Evolutionary conservation across 352 stramenopile species (phyloP).

Genomic region (Globisporangium lucens): DNA sequence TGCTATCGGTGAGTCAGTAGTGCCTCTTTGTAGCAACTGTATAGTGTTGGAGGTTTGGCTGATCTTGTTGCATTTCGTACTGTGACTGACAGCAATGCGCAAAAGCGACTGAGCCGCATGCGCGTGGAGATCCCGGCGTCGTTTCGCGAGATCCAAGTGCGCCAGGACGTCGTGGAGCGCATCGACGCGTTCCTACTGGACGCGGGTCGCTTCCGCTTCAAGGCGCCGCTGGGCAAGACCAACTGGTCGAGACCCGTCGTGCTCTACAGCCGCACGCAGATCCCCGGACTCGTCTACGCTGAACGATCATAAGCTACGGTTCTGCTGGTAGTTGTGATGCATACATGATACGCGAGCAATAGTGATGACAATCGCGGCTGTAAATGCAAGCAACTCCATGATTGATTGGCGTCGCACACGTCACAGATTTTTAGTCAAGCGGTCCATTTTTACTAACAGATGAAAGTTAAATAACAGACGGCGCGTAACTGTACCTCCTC

Average conservation of each 20-base stretch:
- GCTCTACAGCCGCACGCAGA: slow-evolving; percentile 61
- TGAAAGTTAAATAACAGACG: neutral
- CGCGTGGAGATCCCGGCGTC: slow-evolving; percentile 45
- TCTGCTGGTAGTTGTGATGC: too few species aligned
- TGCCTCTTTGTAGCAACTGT: neutral
- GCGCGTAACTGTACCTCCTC: neutral
- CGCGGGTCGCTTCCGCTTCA: slow-evolving; percentile 57
- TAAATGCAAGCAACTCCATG: neutral
- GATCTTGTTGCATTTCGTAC: neutral
- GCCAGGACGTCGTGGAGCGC: slow-evolving; percentile 55
- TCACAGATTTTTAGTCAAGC: neutral
- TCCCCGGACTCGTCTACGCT: slow-evolving; percentile 44
- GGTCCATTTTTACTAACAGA: neutral
- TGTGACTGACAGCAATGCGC: slow-evolving; percentile 43
- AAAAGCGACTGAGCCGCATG: slow-evolving; percentile 62
- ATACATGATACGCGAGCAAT: neutral
- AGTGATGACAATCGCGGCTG: neutral
- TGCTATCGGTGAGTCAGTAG: slow-evolving; percentile 56
- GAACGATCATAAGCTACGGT: slow-evolving; percentile 7
- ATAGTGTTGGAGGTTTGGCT: neutral
- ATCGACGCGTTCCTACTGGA: slow-evolving; percentile 65
- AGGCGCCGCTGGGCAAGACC: slow-evolving; percentile 64
- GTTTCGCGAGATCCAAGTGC: slow-evolving; percentile 59
- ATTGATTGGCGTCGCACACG: neutral
- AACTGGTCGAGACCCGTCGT: slow-evolving; percentile 76